These are phyloP conservation scores for Nannizzia gypsea DNA, from an alignment of 2,329 filamentous ascomycete genomes.

Conservation along the genomic window DNA sequence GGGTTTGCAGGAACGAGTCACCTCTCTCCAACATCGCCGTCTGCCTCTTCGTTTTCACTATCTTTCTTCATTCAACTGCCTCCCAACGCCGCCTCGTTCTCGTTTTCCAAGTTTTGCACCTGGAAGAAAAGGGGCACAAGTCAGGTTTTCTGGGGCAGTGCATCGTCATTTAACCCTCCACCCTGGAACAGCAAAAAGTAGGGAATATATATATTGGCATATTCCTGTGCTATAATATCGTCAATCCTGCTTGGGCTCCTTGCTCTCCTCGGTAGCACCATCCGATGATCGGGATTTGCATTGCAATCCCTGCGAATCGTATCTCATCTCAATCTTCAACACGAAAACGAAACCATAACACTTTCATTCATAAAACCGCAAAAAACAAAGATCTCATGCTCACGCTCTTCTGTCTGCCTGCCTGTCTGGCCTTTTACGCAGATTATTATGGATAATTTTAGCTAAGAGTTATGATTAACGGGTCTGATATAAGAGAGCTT, in stretches of 20 bases:
- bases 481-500: background rate
- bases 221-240: background rate
- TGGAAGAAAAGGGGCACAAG: background rate
- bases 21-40: background rate
- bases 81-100: background rate
- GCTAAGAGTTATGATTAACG: background rate
- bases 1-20: background rate
- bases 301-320: constrained; percentile 1
- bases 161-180: background rate
- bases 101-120: background rate
- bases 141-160: background rate
- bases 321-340: constrained; percentile 3
- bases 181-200: background rate
- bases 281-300: constrained; percentile 5
- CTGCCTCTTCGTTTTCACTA: too few species aligned
- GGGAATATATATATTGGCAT: background rate
- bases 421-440: background rate
- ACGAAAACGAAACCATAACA: constrained; percentile 4
- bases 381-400: background rate
- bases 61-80: too few species aligned
- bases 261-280: background rate
- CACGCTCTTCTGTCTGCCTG: background rate
- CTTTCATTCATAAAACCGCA: background rate
- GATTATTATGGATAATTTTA: background rate
- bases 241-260: background rate